Evolutionary conservation across 306 rosid species (phyloP).

Genomic region (Oemleria cerasiformis): DNA sequence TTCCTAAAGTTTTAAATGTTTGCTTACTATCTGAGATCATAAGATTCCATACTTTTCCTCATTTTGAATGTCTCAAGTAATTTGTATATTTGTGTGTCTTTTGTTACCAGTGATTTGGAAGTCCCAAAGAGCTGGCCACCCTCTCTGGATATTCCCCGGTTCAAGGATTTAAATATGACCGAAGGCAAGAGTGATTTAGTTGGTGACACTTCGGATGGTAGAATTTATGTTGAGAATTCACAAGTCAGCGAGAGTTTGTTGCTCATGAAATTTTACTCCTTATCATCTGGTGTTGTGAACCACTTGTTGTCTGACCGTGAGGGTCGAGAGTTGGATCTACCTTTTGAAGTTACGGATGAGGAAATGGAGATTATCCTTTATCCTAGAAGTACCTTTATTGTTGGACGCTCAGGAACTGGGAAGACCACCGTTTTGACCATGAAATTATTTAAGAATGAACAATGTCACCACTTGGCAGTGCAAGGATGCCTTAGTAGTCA

Average conservation of each 20-base stretch:
- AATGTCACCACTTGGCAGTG: slow-evolving; percentile 32
- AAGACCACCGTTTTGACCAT: slow-evolving; percentile 78
- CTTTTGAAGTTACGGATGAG: slow-evolving; percentile 71
- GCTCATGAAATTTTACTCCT: slow-evolving; percentile 70
- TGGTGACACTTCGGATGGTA: slow-evolving; percentile 35
- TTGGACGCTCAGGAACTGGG: slow-evolving; percentile 84
- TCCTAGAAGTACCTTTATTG: slow-evolving; percentile 51
- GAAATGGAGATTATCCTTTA: slow-evolving; percentile 59
- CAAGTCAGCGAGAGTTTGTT: slow-evolving; percentile 73
- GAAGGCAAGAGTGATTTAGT: slow-evolving; percentile 31
- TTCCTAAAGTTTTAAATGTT: not conserved
- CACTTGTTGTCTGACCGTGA: slow-evolving; percentile 63
- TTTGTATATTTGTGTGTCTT: not conserved
- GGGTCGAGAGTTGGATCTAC: slow-evolving; percentile 57
- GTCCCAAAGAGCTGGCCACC: slow-evolving; percentile 56
- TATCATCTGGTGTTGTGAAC: slow-evolving; percentile 48
- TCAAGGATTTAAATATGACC: slow-evolving; percentile 31
- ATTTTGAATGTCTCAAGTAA: not conserved
- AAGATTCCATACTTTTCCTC: not conserved
- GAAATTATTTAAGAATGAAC: slow-evolving; percentile 67
- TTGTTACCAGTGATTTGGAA: slow-evolving; percentile 40
- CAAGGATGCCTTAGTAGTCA: slow-evolving; percentile 30
- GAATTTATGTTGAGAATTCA: slow-evolving; percentile 69
- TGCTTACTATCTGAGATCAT: not conserved
- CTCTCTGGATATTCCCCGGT: slow-evolving; percentile 34